Conservation (phyloP, 73 alveolate species). For the Effrenium voratum region DNA sequence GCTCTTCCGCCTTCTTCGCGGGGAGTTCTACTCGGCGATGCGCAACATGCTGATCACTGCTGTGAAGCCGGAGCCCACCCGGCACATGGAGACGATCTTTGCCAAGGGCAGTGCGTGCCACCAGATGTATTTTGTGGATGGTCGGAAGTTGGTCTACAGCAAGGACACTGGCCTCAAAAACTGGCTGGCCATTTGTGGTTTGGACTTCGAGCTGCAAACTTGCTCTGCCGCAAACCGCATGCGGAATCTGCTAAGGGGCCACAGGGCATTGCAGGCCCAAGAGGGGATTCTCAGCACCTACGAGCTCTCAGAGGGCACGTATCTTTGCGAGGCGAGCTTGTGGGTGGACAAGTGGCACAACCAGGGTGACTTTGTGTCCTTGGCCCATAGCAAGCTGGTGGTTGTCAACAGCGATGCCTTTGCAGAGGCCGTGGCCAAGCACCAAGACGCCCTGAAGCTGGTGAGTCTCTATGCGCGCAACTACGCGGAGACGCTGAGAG, state of each 20-base stretch:
- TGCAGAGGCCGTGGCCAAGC: conserved; percentile 73
- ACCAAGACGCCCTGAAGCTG: too few species aligned
- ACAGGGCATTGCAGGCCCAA: background rate
- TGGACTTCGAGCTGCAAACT: conserved; percentile 60
- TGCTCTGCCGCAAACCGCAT: background rate
- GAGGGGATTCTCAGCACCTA: background rate
- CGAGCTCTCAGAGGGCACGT: background rate
- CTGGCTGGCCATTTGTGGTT: conserved; percentile 53
- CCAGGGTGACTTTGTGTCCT: conserved; percentile 74
- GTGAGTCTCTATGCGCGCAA: too few species aligned
- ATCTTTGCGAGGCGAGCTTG: conserved; percentile 25
- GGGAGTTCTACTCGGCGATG: conserved; percentile 60
- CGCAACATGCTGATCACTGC: conserved; percentile 54
- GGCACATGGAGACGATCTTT: conserved; percentile 84
- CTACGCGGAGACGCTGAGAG: too few species aligned
- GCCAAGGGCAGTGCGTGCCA: conserved; percentile 71
- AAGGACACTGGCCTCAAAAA: conserved; percentile 71
- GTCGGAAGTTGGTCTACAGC: conserved; percentile 77
- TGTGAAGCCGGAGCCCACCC: conserved; percentile 71
- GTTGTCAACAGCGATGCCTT: conserved; percentile 64
- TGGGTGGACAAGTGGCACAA: conserved; percentile 86
- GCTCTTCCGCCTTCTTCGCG: conserved; percentile 47
- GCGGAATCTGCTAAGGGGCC: background rate
- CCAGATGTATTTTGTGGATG: conserved; percentile 87
- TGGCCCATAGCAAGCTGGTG: conserved; percentile 70